These are phyloP conservation scores for Trichophyton equinum DNA, from an alignment of 2,329 filamentous ascomycete species.

Conservation along the genomic window DNA sequence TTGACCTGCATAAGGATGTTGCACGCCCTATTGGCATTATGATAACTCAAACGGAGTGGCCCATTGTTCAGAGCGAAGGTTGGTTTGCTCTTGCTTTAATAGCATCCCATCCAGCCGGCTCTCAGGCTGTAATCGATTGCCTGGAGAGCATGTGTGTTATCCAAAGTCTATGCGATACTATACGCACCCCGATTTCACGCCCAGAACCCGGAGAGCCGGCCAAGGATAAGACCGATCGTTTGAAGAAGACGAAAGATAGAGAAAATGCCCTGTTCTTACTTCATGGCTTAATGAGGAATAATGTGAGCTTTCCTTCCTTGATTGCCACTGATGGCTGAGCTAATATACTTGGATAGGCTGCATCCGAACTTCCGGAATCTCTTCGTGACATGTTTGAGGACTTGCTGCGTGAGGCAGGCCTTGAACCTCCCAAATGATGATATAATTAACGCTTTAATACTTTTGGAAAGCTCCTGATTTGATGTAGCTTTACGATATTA, in stretches of 20 bases:
- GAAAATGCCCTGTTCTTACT: constrained; percentile 31
- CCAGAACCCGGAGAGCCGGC: constrained; percentile 13
- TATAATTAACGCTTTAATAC: neutral
- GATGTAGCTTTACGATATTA: neutral
- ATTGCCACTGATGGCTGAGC: neutral
- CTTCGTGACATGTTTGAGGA: neutral
- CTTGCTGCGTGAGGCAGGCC: neutral
- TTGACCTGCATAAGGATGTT: constrained; percentile 25
- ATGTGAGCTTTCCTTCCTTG: constrained; percentile 21
- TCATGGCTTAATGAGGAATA: constrained; percentile 28
- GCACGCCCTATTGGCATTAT: constrained; percentile 32
- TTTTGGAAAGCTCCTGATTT: neutral
- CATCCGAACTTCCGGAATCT: neutral
- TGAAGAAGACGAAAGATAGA: constrained; percentile 26
- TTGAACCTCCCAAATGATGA: neutral
- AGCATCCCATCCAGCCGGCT: constrained; percentile 26
- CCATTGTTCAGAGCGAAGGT: constrained; percentile 37
- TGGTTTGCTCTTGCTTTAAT: constrained; percentile 39
- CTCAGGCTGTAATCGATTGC: constrained; percentile 23
- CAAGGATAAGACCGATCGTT: constrained; percentile 15
- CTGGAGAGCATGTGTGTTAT: constrained; percentile 26
- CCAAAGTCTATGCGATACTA: constrained; percentile 22
- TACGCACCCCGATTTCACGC: constrained; percentile 17
- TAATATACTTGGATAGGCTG: neutral
- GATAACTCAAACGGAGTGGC: constrained; percentile 36